Evolutionary conservation across 371 early-diverging fungal species (phyloP).

Genomic region (Blakeslea trispora): DNA sequence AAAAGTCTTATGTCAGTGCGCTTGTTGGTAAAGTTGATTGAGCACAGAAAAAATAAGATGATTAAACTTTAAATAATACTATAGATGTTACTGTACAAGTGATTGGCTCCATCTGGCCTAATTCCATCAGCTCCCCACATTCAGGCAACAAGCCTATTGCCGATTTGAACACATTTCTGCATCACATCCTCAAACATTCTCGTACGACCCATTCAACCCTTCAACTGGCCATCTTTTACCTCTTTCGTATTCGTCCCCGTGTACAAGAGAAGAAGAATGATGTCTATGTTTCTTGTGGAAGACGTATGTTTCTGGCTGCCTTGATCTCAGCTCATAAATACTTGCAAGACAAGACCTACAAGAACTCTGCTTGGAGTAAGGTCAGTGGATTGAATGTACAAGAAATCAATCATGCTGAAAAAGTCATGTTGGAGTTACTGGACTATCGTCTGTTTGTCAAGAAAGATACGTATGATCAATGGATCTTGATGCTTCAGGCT

Average conservation of each 20-base stretch:
- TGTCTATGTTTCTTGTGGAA: constrained; percentile 55
- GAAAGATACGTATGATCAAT: constrained; percentile 53
- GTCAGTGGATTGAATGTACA: constrained; percentile 67
- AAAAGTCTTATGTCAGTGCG: constrained; percentile 36
- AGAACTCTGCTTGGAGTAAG: constrained; percentile 78
- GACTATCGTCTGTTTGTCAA: constrained; percentile 73
- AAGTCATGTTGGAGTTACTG: constrained; percentile 64
- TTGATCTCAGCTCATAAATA: constrained; percentile 77
- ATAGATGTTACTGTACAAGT: constrained; percentile 59
- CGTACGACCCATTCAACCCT: constrained; percentile 76
- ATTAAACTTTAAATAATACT: too few relatives aligned
- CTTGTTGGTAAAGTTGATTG: constrained; percentile 48
- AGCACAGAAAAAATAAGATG: too few relatives aligned
- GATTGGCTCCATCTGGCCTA: constrained; percentile 60
- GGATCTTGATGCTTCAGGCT: constrained; percentile 36
- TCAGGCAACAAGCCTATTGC: constrained; percentile 34
- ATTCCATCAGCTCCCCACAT: constrained; percentile 15
- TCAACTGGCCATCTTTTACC: constrained; percentile 70
- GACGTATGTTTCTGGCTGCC: constrained; percentile 79
- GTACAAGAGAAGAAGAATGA: constrained; percentile 25
- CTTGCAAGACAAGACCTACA: constrained; percentile 72
- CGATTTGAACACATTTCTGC: constrained; percentile 67
- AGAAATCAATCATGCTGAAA: constrained; percentile 74
- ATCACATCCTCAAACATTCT: constrained; percentile 73
- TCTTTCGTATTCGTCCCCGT: constrained; percentile 52